These are phyloP conservation scores for Celoporthe dispersa DNA, from an alignment of 2,329 filamentous ascomycete species.

Conservation along the genomic window DNA sequence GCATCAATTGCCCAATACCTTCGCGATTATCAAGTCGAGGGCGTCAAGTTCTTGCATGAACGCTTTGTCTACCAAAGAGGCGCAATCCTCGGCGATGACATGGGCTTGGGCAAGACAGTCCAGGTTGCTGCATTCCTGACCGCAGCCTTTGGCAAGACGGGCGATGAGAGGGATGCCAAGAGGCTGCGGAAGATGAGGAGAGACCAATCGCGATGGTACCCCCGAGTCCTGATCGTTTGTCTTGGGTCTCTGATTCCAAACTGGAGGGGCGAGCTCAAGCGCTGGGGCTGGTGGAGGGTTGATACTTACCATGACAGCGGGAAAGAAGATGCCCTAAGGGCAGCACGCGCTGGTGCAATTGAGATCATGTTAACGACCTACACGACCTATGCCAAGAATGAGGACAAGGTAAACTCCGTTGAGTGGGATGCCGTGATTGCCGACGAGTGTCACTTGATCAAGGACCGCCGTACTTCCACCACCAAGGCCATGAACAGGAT, in stretches of 20 bases:
- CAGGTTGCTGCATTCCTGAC: constrained; percentile 93
- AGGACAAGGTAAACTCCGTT: constrained; percentile 76
- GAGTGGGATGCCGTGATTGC: constrained; percentile 94
- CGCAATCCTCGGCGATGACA: constrained; percentile 91
- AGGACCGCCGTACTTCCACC: constrained; percentile 75
- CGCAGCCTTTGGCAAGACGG: constrained; percentile 91
- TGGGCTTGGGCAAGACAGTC: constrained; percentile 96
- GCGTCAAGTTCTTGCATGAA: constrained; percentile 83
- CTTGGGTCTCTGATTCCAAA: constrained; percentile 88
- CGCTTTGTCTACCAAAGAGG: constrained; percentile 91
- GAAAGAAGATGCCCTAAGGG: constrained; percentile 71
- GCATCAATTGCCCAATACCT: constrained; percentile 90
- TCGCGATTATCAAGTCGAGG: constrained; percentile 87
- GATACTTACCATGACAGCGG: constrained; percentile 76
- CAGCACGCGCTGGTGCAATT: constrained; percentile 74
- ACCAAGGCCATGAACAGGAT: constrained; percentile 88
- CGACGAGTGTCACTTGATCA: constrained; percentile 91
- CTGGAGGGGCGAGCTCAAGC: constrained; percentile 82
- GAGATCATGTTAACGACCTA: constrained; percentile 97
- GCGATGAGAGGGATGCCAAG: constrained; percentile 82
- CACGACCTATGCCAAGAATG: constrained; percentile 81
- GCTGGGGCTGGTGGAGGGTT: constrained; percentile 96
- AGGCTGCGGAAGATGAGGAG: constrained; percentile 85
- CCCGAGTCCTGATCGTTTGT: constrained; percentile 81
- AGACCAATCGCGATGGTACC: constrained; percentile 72